Evolutionary conservation across 257 asterid genomes (phyloP), one percentile per base, ranked within the genome.

Genomic region (Penstemon barbatus): DNA sequence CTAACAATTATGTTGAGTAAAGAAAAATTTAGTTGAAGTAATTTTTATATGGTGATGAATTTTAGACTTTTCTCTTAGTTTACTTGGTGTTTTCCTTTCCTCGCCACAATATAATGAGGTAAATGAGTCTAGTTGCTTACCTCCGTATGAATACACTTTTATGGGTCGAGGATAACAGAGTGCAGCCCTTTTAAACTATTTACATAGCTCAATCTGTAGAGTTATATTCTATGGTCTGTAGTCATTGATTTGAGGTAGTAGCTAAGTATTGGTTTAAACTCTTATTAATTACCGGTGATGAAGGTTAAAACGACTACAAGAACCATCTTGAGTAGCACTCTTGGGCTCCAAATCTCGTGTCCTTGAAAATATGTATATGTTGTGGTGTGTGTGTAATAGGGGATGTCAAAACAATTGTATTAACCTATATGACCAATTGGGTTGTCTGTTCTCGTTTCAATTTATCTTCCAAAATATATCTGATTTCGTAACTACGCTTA

Each of bases 401-500:
- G 12, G 67, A 62, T 39, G 8, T 46, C 19, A 62, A 18, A 6
- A 43, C 8, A 44, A 3, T 43, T 6, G 5, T 12, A 12, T 12
- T 33, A n/a, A 15, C 6, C 2, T 18, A 61, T 42, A 12, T 61
- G 40, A 36, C 39, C 15, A 11, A 10, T 39, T 13, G 13, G 51
- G 18, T 33, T 48, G 6, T 25, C 38, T 66, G 6, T 66, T 39
- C 4, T 25, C 18, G 3, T 52, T 53, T 5, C 6, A 1, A 15
- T 57, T 18, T 43, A 8, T 66, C 71, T 40, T 41, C 18, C 4
- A 40, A 33, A 15, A 42, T 58, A 12, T 18, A 8, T 66, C 56
- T 65, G 18, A 41, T 66, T 59, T 18, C 19, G 39, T 65, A 66
- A 69, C 71, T 59, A 19, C 57, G 51, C 57, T 52, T 37, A 48